These are phyloP conservation scores for Chlorella sorokiniana DNA, from an alignment of 139 green algal genomes.

Conservation along the genomic window DNA sequence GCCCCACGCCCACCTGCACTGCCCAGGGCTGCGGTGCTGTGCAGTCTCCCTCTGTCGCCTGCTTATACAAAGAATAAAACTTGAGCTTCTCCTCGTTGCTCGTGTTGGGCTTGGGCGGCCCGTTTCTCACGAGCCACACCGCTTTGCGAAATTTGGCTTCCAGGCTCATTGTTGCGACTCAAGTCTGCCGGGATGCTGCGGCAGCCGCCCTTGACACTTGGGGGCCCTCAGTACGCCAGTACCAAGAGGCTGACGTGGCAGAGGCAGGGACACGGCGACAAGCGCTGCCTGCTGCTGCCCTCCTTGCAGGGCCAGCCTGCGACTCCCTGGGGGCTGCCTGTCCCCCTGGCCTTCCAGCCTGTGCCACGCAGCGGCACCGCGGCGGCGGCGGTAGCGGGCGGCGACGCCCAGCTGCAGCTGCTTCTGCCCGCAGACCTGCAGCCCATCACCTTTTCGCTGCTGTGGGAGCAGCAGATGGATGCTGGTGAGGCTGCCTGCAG, in stretches of 20 bases:
- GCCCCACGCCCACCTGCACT: conserved; percentile 38
- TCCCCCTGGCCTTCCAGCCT: conserved; percentile 53
- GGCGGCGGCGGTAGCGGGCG: neutral
- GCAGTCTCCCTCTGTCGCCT: conserved; percentile 72
- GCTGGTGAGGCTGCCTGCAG: neutral
- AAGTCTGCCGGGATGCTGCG: too few relatives aligned
- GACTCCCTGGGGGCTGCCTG: conserved; percentile 45
- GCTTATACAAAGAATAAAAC: conserved; percentile 72
- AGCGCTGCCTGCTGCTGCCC: neutral
- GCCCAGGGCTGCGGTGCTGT: conserved; percentile 59
- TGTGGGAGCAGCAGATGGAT: conserved; percentile 45
- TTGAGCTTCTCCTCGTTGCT: conserved; percentile 65
- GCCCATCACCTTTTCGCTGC: conserved; percentile 5
- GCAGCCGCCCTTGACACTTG: too few relatives aligned
- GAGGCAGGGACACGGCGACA: too few relatives aligned
- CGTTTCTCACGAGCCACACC: conserved; percentile 71
- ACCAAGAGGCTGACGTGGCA: too few relatives aligned
- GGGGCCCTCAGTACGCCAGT: too few relatives aligned
- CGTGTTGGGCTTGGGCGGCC: conserved; percentile 50
- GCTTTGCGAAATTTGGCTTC: conserved; percentile 67
- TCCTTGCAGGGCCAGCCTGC: conserved; percentile 31
- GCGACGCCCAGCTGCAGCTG: neutral
- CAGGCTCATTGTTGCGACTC: conserved; percentile 15
- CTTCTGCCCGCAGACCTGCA: conserved; percentile 24
- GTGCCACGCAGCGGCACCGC: conserved; percentile 8